Base-by-base conservation (phyloP, 495 filamentous ascomycete genomes). In the Tuber aestivum region DNA sequence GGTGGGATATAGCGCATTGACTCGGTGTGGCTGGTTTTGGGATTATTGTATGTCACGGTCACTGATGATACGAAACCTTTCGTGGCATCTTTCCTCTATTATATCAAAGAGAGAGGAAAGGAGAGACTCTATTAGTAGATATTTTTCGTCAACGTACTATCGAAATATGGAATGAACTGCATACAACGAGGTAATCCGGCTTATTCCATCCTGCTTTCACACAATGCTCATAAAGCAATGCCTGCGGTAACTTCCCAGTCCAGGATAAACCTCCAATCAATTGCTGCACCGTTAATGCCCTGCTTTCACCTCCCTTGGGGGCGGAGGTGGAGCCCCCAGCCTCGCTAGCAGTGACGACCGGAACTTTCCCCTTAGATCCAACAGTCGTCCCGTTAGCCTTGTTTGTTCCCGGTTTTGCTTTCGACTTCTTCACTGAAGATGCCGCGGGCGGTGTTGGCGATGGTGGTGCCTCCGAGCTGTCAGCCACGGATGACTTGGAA, bases 231-330 rank as follows among this genome's bases (percentile, higher is more conserved):
- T 92, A 91, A 74, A 99, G 90, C 82, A 99, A 87, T 82, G 94
- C 95, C 72, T 97, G 92, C 5, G 95, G 95, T 50, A 99, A 85
- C 83, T 99, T 99, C 48, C 95, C 95, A 0, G 95, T 99, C 96
- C 96, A 99, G 82, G 94, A 97, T 79, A 93, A 89, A 71, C 95
- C 95, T 71, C 93, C 96, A 83, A 99, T 97, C 74, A 99, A 78
- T 73, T 82, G 80, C 61, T 82, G 77, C 27, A 41, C 38, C 8
- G 74, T 72, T 14, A 42, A 45, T 0, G 37, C 70, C 27, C 73
- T 79, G 9, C 38, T 71, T 32, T 72, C 70, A 41, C 23, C 37
- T 23, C 56, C 61, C 32, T 75, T 77, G 0, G 71, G 69, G 21
- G 40, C 35, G 18, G 77, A 68, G 16, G 40, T 2, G 3, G 76